A percentile compares a stretch with the other conserved stretches of the same genome.
phyloP scores from a whole-genome alignment of 1,284 basidiomycete genomes.

The Pterula multifida region DNA sequence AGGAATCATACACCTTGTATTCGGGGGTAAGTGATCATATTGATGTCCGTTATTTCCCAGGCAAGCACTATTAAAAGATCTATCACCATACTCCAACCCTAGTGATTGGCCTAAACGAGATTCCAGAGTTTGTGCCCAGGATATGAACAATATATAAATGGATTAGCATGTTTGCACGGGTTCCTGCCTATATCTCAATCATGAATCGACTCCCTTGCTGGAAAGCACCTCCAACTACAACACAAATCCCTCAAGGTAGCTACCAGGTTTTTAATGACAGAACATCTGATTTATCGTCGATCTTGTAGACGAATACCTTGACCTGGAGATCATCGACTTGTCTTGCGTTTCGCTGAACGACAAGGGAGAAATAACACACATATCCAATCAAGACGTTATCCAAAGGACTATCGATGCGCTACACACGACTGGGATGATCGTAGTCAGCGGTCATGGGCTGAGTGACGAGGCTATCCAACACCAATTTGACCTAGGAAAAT shows the following conservation, averaged over 20 bases:
- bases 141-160: too few relatives aligned
- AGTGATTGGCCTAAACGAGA: too few relatives aligned
- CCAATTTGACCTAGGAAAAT: conserved; percentile 10
- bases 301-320: conserved; percentile 7
- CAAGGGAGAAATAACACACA: neutral
- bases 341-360: conserved; percentile 6
- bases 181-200: too few relatives aligned
- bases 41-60: too few relatives aligned
- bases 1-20: too few relatives aligned
- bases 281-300: neutral
- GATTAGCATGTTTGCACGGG: too few relatives aligned
- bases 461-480: conserved; percentile 8
- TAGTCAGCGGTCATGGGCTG: conserved; percentile 11
- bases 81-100: too few relatives aligned
- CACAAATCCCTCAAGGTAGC: conserved; percentile 5
- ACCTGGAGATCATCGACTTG: conserved; percentile 8
- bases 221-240: neutral
- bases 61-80: too few relatives aligned
- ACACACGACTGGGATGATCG: conserved; percentile 8
- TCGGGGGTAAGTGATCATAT: too few relatives aligned
- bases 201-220: neutral
- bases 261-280: neutral
- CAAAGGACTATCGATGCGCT: conserved; percentile 1
- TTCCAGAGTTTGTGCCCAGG: too few relatives aligned
- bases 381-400: conserved; percentile 3